Conservation (phyloP, 2,329 filamentous ascomycete species). For the Fusarium miscanthi region DNA sequence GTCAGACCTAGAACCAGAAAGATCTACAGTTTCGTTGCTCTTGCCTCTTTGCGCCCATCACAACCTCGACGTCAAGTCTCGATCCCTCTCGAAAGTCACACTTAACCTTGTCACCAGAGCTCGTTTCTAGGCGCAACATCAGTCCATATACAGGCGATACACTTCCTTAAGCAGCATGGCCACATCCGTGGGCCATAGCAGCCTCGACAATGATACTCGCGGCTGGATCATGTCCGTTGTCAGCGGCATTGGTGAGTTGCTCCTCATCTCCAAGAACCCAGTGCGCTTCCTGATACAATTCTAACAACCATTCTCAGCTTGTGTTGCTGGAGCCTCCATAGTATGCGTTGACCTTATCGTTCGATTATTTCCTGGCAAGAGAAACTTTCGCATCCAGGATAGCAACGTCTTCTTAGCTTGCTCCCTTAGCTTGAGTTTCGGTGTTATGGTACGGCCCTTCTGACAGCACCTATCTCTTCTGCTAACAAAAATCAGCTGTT, state of each 20-base stretch:
- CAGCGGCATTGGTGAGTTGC: conserved; percentile 73
- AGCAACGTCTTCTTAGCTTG: conserved; percentile 88
- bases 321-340: conserved; percentile 80
- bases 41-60: conserved; percentile 20
- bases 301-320: conserved; percentile 54
- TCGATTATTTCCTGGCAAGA: conserved; percentile 76
- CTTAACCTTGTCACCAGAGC: neutral
- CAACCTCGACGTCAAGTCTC: neutral
- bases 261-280: neutral
- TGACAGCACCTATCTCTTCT: neutral
- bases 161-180: conserved; percentile 28
- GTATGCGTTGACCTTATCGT: conserved; percentile 88
- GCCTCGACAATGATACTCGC: conserved; percentile 81
- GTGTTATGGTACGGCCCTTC: conserved; percentile 81
- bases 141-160: conserved; percentile 7
- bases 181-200: conserved; percentile 53
- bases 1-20: conserved; percentile 35
- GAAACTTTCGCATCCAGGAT: conserved; percentile 86
- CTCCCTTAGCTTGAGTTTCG: conserved; percentile 92
- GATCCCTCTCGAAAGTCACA: neutral
- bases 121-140: neutral
- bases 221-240: conserved; percentile 95
- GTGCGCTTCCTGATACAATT: neutral
- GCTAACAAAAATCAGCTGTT: conserved; percentile 73
- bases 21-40: conserved; percentile 27